These are phyloP conservation scores for Tuber aestivum DNA, from an alignment of 495 filamentous ascomycete genomes.

Conservation along the genomic window DNA sequence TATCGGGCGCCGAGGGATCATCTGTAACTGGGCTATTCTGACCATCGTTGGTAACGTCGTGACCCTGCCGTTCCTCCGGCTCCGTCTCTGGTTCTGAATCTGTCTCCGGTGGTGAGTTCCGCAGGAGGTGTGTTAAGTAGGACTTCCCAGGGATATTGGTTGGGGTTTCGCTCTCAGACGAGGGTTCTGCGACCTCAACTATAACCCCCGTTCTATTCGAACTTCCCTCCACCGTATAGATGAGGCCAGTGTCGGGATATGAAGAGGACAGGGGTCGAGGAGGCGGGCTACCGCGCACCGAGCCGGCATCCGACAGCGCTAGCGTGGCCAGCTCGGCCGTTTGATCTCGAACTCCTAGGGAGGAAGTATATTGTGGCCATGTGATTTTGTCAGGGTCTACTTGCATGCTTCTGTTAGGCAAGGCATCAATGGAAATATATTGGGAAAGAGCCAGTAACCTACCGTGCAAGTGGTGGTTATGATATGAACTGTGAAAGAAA, in stretches of 20 bases:
- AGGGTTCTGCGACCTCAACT: constrained; percentile 58
- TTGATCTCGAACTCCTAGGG: constrained; percentile 64
- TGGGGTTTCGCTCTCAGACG: constrained; percentile 47
- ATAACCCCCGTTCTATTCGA: constrained; percentile 47
- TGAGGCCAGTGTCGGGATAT: constrained; percentile 17
- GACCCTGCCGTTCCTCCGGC: not conserved
- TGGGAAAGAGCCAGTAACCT: constrained; percentile 2
- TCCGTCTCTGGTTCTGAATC: constrained; percentile 12
- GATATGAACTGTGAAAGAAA: constrained; percentile 39
- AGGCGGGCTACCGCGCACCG: constrained; percentile 26
- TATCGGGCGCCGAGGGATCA: constrained; percentile 13
- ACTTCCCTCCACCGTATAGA: constrained; percentile 10
- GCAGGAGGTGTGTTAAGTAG: constrained; percentile 43
- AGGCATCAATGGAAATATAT: not conserved
- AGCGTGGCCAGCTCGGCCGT: constrained; percentile 85
- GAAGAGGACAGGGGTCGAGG: constrained; percentile 26
- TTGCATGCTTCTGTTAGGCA: constrained; percentile 7
- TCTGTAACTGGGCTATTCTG: not conserved
- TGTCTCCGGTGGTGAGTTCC: constrained; percentile 27
- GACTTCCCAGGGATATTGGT: constrained; percentile 43
- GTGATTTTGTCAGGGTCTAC: constrained; percentile 25
- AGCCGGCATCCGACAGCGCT: constrained; percentile 61
- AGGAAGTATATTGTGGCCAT: constrained; percentile 40
- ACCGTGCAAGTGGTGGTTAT: constrained; percentile 28
- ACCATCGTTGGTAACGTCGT: not conserved